Evolutionary conservation across 495 filamentous ascomycete genomes (phyloP).

Genomic region (Bacidia rubella): DNA sequence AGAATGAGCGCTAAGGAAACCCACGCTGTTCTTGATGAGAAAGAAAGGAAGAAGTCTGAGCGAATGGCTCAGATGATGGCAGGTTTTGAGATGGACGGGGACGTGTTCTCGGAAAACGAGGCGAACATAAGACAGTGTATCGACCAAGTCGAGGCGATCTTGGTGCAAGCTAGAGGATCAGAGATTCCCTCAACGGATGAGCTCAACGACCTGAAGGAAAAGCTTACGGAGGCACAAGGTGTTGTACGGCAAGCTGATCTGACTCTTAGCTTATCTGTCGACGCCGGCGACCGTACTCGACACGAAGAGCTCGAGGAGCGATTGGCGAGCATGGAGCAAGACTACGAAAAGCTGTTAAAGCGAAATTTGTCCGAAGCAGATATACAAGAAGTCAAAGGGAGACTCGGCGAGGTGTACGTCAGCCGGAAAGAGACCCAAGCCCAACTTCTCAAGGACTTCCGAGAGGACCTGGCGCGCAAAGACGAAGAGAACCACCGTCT

Average conservation of each 20-base stretch:
- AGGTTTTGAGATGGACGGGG: conserved; percentile 81
- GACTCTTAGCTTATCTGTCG: conserved; percentile 52
- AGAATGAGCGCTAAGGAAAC: conserved; percentile 94
- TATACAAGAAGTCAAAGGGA: conserved; percentile 65
- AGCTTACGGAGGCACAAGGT: conserved; percentile 75
- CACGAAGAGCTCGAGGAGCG: conserved; percentile 60
- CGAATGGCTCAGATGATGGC: conserved; percentile 99
- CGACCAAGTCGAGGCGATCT: conserved; percentile 42
- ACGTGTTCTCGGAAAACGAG: conserved; percentile 86
- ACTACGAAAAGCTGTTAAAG: conserved; percentile 70
- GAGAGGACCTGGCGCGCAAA: conserved; percentile 55
- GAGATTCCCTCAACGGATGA: conserved; percentile 43
- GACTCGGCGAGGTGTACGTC: conserved; percentile 61
- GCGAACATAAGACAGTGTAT: conserved; percentile 68
- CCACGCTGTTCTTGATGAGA: conserved; percentile 74
- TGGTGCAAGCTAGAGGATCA: not conserved
- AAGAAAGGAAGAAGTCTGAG: conserved; percentile 96
- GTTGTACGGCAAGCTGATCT: conserved; percentile 89
- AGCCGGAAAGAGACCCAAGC: conserved; percentile 57
- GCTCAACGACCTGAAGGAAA: conserved; percentile 57
- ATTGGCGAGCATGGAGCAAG: conserved; percentile 55
- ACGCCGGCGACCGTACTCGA: conserved; percentile 48
- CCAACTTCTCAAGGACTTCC: conserved; percentile 57
- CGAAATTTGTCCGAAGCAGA: conserved; percentile 68
- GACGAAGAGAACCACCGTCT: conserved; percentile 65